phyloP scores from a whole-genome alignment of 129 eudicot genomes.

The Lactuca sativa region DNA sequence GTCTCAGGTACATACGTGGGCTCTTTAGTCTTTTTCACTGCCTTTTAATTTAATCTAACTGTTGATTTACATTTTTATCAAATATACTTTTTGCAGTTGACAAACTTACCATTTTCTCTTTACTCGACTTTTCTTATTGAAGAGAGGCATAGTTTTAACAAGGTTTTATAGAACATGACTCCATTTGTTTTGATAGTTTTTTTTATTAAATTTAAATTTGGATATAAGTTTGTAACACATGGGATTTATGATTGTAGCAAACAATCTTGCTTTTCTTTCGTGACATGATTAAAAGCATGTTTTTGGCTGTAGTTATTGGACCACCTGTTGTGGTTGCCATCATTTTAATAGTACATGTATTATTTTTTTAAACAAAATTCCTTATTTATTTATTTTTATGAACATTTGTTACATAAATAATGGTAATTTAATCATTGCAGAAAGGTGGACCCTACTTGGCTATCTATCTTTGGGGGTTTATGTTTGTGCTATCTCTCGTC shows the following conservation, averaged over 20 bases:
- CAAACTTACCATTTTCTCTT: slow-evolving; percentile 91
- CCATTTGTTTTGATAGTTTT: neutral
- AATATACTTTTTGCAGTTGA: too few species aligned
- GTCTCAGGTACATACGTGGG: too few species aligned
- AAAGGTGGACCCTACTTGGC: slow-evolving; percentile 99
- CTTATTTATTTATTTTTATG: neutral
- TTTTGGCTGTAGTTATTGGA: slow-evolving; percentile 60
- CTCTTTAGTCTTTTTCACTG: too few species aligned
- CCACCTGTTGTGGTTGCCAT: slow-evolving; percentile 97
- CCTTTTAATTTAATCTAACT: too few species aligned
- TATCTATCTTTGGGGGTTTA: slow-evolving; percentile 94
- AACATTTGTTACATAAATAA: neutral
- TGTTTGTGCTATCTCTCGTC: slow-evolving; percentile 83
- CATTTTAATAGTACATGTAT: slow-evolving; percentile 86
- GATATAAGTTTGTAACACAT: slow-evolving; percentile 1
- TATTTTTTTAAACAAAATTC: slow-evolving; percentile 7
- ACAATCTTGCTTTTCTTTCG: slow-evolving; percentile 77
- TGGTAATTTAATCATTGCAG: slow-evolving; percentile 45
- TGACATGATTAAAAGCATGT: slow-evolving; percentile 88
- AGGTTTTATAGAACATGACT: slow-evolving; percentile 40
- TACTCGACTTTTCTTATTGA: slow-evolving; percentile 97
- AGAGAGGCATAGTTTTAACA: slow-evolving; percentile 95
- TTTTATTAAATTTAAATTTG: neutral
- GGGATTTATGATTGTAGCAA: slow-evolving; percentile 57
- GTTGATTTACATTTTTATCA: too few species aligned